Evolutionary conservation across 169 alveolate genomes (phyloP), one percentile per base, ranked within the genome.

Genomic region (Cryptosporidium meleagridis): DNA sequence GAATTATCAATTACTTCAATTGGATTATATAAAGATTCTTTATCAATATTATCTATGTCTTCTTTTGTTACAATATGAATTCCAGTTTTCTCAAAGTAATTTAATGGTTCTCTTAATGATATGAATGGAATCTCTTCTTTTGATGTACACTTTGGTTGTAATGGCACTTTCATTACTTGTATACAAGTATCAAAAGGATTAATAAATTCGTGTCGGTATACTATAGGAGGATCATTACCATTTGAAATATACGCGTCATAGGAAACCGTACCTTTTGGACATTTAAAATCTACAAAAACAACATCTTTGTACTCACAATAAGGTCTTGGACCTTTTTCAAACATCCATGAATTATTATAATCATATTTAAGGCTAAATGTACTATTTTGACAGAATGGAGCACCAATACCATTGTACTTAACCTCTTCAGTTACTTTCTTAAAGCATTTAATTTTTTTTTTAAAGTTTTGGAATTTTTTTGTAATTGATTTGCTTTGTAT

Each of bases 21-120:
- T n/a, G 71, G 73, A 26, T 75, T 59, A n/a, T 31, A 59, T n/a
- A 75, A 26, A 18, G 39, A 33, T 29, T 75, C 37, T n/a, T 31
- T 53, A 31, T 75, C 58, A 16, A 75, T 37, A 75, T 75, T 75
- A 18, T 45, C 72, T 26, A 75, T 75, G 33, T 75, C 86, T 35
- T 75, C 86, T 26, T 75, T 75, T 21, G 86, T 53, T n/a, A 52
- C 71, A 58, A 75, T 75, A 58, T 75, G 86, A 23, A 75, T 75
- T 26, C 86, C 86, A 4, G 69, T 75, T 14, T 41, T 75, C 21
- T 75, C 86, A 58, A 53, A 75, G 37, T 53, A 39, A 44, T 53
- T 55, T 9, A 75, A n/a, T 55, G 70, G 86, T 39, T 53, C 62
- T 35, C 72, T 75, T 35, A 75, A 3, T n/a, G 37, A 75, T n/a